A percentile compares a stretch with the other conserved stretches of the same genome.
These are phyloP conservation scores for Oryza glaberrima DNA, from an alignment of 176 grass and related monocot species.

Conservation along the genomic window DNA sequence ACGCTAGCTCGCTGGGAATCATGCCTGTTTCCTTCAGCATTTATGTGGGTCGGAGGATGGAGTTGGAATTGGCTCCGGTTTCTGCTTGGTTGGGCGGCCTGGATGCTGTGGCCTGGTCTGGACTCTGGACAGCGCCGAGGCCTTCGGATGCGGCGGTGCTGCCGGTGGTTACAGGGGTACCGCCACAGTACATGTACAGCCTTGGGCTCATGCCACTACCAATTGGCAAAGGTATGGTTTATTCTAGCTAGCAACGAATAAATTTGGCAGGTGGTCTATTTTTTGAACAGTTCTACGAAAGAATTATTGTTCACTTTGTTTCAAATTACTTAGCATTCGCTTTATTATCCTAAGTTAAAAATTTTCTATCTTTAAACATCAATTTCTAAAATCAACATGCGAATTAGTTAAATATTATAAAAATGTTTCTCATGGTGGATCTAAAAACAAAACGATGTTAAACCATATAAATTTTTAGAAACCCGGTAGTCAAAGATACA, in stretches of 20 bases:
- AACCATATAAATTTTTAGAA: no score
- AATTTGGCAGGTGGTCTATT: not conserved
- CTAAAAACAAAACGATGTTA: no score
- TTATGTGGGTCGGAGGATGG: not conserved
- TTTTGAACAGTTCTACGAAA: not conserved
- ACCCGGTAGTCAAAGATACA: no score
- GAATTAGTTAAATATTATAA: no score
- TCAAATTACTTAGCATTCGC: no score
- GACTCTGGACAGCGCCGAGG: not conserved
- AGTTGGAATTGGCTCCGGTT: not conserved
- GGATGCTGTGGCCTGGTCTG: not conserved
- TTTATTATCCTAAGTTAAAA: no score
- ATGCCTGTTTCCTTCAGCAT: not conserved
- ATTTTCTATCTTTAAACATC: no score
- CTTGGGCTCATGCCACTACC: not conserved
- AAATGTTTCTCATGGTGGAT: no score
- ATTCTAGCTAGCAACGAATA: not conserved
- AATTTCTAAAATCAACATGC: no score
- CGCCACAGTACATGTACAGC: not conserved
- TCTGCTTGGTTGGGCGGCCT: not conserved
- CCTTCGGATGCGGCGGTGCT: slow-evolving; percentile 3
- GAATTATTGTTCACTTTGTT: no score
- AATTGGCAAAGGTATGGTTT: not conserved
- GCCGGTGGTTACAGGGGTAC: not conserved
- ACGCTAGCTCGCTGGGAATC: not conserved